Evolutionary conservation across 164 flowering plant genomes (phyloP).

Genomic region (Dillenia suffruticosa): DNA sequence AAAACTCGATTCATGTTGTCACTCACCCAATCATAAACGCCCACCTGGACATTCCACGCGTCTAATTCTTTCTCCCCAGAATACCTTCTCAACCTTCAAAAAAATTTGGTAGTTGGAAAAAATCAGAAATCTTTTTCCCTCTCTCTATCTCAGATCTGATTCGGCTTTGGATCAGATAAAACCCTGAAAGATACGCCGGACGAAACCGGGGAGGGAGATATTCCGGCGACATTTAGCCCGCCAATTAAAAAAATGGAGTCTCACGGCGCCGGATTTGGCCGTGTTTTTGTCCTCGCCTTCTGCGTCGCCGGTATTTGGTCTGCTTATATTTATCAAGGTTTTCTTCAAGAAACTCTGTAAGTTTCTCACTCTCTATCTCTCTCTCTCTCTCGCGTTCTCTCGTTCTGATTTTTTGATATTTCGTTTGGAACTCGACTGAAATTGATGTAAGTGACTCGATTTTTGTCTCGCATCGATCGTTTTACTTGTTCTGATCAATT

Average conservation of each 20-base stretch:
- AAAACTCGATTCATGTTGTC: no score
- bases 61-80: background rate
- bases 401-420: no score
- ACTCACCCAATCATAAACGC: background rate
- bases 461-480: no score
- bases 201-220: background rate
- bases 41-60: conserved; percentile 11
- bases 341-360: conserved; percentile 89
- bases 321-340: conserved; percentile 91
- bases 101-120: background rate
- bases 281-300: conserved; percentile 58
- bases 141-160: conserved; percentile 9
- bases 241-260: conserved; percentile 50
- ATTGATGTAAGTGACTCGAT: no score
- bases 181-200: background rate
- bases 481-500: no score
- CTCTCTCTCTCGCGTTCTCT: no score
- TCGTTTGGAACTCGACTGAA: no score
- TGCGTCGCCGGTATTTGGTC: conserved; percentile 96
- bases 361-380: conserved; percentile 6
- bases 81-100: background rate
- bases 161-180: no score
- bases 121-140: background rate
- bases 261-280: conserved; percentile 68
- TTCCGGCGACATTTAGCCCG: conserved; percentile 19